Evolutionary conservation across 768 basidiomycete species (phyloP), one percentile per base, ranked within the genome.

Genomic region (Cyathus striatus): DNA sequence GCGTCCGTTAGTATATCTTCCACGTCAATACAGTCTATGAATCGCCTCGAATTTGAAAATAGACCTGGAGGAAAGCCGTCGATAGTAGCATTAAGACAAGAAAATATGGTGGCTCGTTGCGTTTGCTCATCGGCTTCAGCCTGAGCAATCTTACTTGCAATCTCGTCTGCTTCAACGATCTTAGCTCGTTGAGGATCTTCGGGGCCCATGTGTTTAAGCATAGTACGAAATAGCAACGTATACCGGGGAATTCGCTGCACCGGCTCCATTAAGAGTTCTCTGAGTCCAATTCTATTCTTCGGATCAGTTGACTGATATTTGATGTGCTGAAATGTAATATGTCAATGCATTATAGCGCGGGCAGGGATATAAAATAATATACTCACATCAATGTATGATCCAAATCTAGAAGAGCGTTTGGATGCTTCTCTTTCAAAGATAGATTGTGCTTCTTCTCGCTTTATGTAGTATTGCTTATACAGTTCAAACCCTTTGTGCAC

Each of bases 201-300:
- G 0, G 76, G 77, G 12, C 78, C 74, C 86, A 97, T 89, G 55
- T 88, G 77, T 63, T 93, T 91, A 56, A 94, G 69, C 85, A 98
- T 98, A 4, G 77, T 88, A 46, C 90, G 85, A 63, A 95, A 90
- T 50, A 98, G 74, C 20, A 98, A 71, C 1, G 91, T 94, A 63
- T 97, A 97, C 50, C 95, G 75, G 3, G 94, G 93, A 55, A 98
- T 91, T 24, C 94, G 82, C 56, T 98, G 94, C 4, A 96, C 90
- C 13, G 94, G 94, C 51, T 98, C 94, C 83, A 95, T 95, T 17
- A 97, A 73, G 38, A 96, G 77, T 59, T 95, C 93, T 21, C 93
- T 78, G 42, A 97, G 70, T 34, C 90, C 92, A 43, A 95, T 78
- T 30, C 91, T 87, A 58, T 89, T 92, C 53, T 75, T 75, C 23